These are phyloP conservation scores for Oryza australiensis DNA, from an alignment of 176 grass and related monocot genomes.

Conservation along the genomic window DNA sequence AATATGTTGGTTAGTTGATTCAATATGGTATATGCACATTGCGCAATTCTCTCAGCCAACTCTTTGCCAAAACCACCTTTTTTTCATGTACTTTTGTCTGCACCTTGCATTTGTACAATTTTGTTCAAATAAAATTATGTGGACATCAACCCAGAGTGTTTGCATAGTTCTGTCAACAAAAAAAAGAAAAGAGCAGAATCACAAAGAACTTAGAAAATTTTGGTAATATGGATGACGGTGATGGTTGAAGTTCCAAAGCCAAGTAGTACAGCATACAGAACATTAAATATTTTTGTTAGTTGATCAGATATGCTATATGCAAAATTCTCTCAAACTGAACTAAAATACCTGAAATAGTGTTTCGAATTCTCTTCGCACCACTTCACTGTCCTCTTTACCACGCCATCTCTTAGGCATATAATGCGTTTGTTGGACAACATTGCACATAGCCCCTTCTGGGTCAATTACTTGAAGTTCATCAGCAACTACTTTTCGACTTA, in stretches of 20 bases:
- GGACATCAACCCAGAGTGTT: neutral
- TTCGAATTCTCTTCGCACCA: conserved; percentile 79
- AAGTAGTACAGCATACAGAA: neutral
- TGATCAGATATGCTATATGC: neutral
- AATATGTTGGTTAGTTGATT: neutral
- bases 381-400: conserved; percentile 80
- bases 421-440: conserved; percentile 82
- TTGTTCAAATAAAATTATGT: neutral
- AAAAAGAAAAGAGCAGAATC: neutral
- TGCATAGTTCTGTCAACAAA: neutral
- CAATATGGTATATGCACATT: neutral
- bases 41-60: neutral
- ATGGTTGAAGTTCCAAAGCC: conserved; percentile 8
- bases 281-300: neutral
- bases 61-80: neutral
- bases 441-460: conserved; percentile 86
- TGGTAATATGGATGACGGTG: neutral
- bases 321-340: neutral
- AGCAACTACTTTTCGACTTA: conserved; percentile 83
- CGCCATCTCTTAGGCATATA: conserved; percentile 96
- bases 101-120: neutral
- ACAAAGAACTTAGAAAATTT: neutral
- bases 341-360: conserved; percentile 79
- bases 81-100: neutral
- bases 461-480: conserved; percentile 98